Evolutionary conservation across 306 rosid genomes (phyloP), one percentile per base, ranked within the genome.

Genomic region (Gynostemma pentaphyllum): DNA sequence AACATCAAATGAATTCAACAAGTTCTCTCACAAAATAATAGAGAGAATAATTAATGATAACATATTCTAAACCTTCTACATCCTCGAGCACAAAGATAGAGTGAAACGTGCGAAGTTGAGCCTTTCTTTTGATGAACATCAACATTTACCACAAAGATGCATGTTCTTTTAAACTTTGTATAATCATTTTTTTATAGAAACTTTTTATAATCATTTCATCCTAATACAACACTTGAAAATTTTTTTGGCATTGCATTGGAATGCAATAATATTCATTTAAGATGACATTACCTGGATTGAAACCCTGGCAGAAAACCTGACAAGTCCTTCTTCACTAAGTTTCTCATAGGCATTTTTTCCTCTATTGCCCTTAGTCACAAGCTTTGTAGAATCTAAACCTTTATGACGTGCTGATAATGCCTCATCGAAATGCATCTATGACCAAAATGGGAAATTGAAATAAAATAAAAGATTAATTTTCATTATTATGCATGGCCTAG

Each of bases 351-450:
- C 96, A 78, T 60, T 80, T 74, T 76, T 92, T 61, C 92, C 96
- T 76, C 95, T 82, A 40, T 74, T 68, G 55, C 96, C 88, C 75
- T 80, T 91, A 5, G 86, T 82, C 48, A 85, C 89, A 76, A 82
- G 83, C 79, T 88, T 92, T 49, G 92, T 83, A 75, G 89, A 78
- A 70, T 86, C 95, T 44, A 81, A 89, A 66, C 96, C 88, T 79
- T 78, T 92, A 72, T 73, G 67, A 46, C 98, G 88, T 60, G 86
- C 98, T 53, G 98, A 92, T 71, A 92, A 69, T 5, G 85, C 96
- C 77, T 92, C 98, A 66, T 92, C 98, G 76, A 92, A 92, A 70
- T 92, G 98, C 82, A 84, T 87, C 98, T 91, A 73, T 57, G 78
- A 30, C 75, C 70, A 68, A 28, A 67, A 37, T 41, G 37, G 24